Conservation (phyloP, 2,329 filamentous ascomycete genomes). For the Aspergillus sojae region DNA sequence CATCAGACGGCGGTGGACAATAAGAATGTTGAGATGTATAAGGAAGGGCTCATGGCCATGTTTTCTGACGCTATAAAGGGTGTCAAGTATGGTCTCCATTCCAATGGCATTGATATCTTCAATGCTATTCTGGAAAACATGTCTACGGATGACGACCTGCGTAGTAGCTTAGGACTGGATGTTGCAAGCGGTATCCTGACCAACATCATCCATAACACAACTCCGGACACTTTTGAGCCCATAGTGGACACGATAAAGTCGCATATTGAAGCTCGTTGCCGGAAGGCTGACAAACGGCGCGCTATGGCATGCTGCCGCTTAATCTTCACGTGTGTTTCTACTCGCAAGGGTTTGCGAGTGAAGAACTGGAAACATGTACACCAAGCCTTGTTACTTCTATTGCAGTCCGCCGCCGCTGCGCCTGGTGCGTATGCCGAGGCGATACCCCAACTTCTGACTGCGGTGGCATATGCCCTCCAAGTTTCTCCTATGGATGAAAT, state of each 20-base stretch:
- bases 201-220: constrained; percentile 81
- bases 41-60: constrained; percentile 87
- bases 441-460: constrained; percentile 45
- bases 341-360: constrained; percentile 78
- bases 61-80: constrained; percentile 79
- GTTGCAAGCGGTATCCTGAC: constrained; percentile 76
- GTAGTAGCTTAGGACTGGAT: constrained; percentile 51
- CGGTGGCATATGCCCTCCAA: constrained; percentile 68
- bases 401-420: constrained; percentile 44
- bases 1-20: constrained; percentile 34
- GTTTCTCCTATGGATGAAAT: constrained; percentile 77
- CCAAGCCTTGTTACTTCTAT: constrained; percentile 55
- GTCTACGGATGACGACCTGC: constrained; percentile 30
- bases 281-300: constrained; percentile 43
- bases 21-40: constrained; percentile 62
- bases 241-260: constrained; percentile 66
- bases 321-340: constrained; percentile 68
- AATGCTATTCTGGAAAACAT: constrained; percentile 51
- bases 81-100: constrained; percentile 60
- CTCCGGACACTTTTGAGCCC: constrained; percentile 70
- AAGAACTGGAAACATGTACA: constrained; percentile 70
- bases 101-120: constrained; percentile 58
- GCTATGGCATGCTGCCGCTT: constrained; percentile 43
- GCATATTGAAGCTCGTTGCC: constrained; percentile 40
- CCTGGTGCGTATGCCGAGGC: constrained; percentile 28